Evolutionary conservation across 768 basidiomycete species (phyloP).

Genomic region (Suillus cothurnatus): DNA sequence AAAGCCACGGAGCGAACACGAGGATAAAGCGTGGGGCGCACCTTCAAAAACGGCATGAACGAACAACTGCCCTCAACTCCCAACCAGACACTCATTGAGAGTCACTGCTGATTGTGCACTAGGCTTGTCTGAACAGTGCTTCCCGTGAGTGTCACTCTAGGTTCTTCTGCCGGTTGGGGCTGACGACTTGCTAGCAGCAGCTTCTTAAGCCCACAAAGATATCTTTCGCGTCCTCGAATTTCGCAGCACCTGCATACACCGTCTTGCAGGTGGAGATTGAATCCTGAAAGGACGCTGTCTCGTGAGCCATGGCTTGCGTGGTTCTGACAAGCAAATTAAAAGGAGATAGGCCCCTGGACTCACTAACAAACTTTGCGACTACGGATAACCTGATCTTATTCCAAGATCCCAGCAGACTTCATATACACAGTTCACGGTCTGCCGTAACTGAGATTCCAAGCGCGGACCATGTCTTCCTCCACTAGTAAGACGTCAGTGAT

Average conservation of each 20-base stretch:
- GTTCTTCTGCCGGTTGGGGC: not conserved
- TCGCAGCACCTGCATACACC: not conserved
- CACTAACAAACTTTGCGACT: not conserved
- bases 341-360: not conserved
- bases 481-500: too few species aligned
- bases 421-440: too few species aligned
- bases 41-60: not conserved
- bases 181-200: not conserved
- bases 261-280: too few species aligned
- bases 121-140: too few species aligned
- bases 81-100: too few species aligned
- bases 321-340: not conserved
- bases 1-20: not conserved
- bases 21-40: not conserved
- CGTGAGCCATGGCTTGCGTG: too few species aligned
- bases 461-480: too few species aligned
- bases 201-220: not conserved
- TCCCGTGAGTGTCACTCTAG: not conserved
- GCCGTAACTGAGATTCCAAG: too few species aligned
- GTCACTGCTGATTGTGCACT: too few species aligned
- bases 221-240: not conserved
- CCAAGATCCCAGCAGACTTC: too few species aligned
- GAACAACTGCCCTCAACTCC: too few species aligned
- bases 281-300: too few species aligned
- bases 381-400: not conserved